Percentiles rank a stretch among this genome's conserved stretches.
These are phyloP conservation scores for Sistotremastrum suecicum DNA, from an alignment of 768 basidiomycete species.

Conservation along the genomic window DNA sequence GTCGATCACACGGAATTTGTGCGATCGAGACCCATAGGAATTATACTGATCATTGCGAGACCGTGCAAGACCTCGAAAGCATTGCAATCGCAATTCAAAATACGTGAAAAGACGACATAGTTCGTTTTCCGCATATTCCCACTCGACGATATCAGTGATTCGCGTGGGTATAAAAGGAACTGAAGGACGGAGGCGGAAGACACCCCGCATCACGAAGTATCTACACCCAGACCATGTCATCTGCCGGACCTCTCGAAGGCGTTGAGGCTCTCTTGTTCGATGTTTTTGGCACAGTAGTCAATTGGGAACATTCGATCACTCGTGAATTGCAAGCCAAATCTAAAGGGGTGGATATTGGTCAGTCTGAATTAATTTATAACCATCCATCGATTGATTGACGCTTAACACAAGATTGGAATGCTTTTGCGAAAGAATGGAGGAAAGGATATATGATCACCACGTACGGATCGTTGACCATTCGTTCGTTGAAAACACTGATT, in stretches of 20 bases:
- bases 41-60: no score
- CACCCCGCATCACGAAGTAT: no score
- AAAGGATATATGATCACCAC: conserved; percentile 32
- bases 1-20: no score
- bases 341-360: not conserved
- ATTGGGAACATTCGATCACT: conserved; percentile 15
- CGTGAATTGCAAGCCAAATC: conserved; percentile 3
- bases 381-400: not conserved
- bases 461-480: conserved; percentile 19
- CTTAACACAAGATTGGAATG: conserved; percentile 22
- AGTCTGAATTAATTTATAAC: not conserved
- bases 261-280: conserved; percentile 17
- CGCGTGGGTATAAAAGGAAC: no score
- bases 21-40: no score
- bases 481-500: not conserved
- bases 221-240: not conserved
- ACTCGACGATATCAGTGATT: no score
- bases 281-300: conserved; percentile 19
- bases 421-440: conserved; percentile 46
- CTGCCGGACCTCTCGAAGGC: conserved; percentile 3
- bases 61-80: no score
- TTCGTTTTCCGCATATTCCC: no score
- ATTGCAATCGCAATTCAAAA: no score
- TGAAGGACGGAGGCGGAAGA: no score
- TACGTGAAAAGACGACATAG: no score